Evolutionary conservation across 2,329 filamentous ascomycete genomes (phyloP).

Genomic region (Fusarium virguliforme): DNA sequence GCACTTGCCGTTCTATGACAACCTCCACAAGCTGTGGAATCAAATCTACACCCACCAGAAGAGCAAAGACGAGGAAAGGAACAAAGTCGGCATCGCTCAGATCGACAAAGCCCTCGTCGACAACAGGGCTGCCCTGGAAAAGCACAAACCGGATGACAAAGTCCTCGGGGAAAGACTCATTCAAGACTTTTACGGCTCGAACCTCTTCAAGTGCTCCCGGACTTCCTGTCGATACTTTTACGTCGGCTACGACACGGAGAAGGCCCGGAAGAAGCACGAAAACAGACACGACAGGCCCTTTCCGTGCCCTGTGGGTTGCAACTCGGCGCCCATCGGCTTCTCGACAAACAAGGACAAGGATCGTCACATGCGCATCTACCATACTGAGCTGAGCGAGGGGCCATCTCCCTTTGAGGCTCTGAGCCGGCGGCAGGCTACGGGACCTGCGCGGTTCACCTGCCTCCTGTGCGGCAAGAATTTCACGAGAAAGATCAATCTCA

Average conservation of each 20-base stretch:
- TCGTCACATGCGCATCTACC: constrained; percentile 46
- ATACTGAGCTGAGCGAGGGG: constrained; percentile 3
- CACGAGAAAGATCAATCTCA: constrained; percentile 56
- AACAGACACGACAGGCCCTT: constrained; percentile 60
- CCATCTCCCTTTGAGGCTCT: background rate
- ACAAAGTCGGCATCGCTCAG: constrained; percentile 24
- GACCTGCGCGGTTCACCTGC: constrained; percentile 48
- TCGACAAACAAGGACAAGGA: constrained; percentile 56
- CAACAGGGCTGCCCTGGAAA: constrained; percentile 46
- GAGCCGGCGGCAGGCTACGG: background rate
- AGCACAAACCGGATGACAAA: constrained; percentile 27
- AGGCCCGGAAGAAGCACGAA: constrained; percentile 56
- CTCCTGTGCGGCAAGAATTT: constrained; percentile 57
- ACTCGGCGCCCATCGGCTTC: constrained; percentile 58
- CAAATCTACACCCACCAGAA: constrained; percentile 17
- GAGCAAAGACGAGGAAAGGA: constrained; percentile 10
- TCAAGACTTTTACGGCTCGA: constrained; percentile 56
- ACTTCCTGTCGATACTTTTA: constrained; percentile 61
- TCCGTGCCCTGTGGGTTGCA: constrained; percentile 55
- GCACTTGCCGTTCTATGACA: background rate
- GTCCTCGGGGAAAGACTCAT: constrained; percentile 37
- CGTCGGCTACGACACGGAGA: constrained; percentile 57
- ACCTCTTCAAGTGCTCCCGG: constrained; percentile 60
- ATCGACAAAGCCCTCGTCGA: constrained; percentile 46
- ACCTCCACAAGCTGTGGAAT: constrained; percentile 7